Percentiles rank a stretch among this genome's conserved stretches.
These are phyloP conservation scores for Hamamelis virginiana DNA, from an alignment of 164 flowering plant species.

Conservation along the genomic window DNA sequence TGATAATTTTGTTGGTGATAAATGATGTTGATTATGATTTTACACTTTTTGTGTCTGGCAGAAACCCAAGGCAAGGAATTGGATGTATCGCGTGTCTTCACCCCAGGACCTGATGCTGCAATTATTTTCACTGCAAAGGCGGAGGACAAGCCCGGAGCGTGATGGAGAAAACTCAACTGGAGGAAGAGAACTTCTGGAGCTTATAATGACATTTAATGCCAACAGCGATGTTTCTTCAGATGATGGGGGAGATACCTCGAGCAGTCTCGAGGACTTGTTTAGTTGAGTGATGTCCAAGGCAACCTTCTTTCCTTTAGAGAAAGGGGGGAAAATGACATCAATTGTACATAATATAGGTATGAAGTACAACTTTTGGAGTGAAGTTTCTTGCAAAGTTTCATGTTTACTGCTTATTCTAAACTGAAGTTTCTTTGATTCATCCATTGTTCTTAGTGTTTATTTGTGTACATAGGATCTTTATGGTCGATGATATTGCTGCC, in stretches of 20 bases:
- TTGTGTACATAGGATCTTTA: not conserved
- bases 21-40: slow-evolving; percentile 9
- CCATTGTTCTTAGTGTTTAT: not conserved
- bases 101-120: slow-evolving; percentile 54
- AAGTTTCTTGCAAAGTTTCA: not conserved
- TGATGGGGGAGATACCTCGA: slow-evolving; percentile 31
- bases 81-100: slow-evolving; percentile 34
- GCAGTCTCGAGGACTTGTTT: slow-evolving; percentile 27
- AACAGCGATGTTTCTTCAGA: slow-evolving; percentile 32
- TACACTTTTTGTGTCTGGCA: slow-evolving; percentile 38
- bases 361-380: not conserved
- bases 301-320: not conserved
- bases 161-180: slow-evolving; percentile 25
- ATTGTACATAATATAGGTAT: slow-evolving; percentile 21
- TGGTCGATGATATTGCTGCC: too few relatives aligned
- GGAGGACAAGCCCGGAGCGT: slow-evolving; percentile 27
- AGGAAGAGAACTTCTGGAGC: slow-evolving; percentile 42
- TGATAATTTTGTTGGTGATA: slow-evolving; percentile 12
- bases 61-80: slow-evolving; percentile 38
- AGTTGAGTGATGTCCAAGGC: slow-evolving; percentile 12
- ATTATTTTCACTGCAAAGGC: slow-evolving; percentile 40
- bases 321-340: not conserved
- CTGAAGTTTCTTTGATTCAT: not conserved
- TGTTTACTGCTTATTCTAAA: slow-evolving; percentile 1
- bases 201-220: slow-evolving; percentile 37